Base-by-base conservation (phyloP, 225 moss, liverwort and hornwort species). In the Antitrichia curtipendula region DNA sequence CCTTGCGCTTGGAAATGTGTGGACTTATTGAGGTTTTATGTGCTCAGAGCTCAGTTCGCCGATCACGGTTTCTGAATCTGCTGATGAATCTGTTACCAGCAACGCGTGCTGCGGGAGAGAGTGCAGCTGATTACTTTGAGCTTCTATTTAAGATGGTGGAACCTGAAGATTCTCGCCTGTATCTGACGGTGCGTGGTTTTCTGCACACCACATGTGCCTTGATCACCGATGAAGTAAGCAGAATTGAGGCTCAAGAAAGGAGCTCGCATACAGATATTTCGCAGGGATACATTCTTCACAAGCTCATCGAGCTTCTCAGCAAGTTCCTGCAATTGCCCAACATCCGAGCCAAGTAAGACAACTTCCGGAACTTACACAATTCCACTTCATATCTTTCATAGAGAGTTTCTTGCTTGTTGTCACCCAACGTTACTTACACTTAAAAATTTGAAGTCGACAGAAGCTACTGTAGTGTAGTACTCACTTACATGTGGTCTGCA, bases 71-170 rank as follows among this genome's bases (percentile, higher is more conserved):
- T 89, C 90, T 99, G 88, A 97, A 97, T 86, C 92, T 99, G 57
- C 90, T 99, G 27, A 97, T 99, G 99, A 95, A 94, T 88, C 89
- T 99, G 88, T 89, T 99, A 58, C 93, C 99, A 82, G 97, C 97
- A 83, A 99, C 99, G 20, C 92, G 96, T 81, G 96, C 91, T 86
- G 97, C 95, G 29, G 99, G 99, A 76, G 99, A 99, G 90, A 99
- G 96, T 92, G 96, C 99, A 78, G 96, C 96, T 59, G 99, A 99
- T 90, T 99, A 99, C 86, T 99, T 99, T 89, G 99, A 99, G 90
- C 99, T 99, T 40, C 91, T 99, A 23, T 97, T 96, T 92, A 99
- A 97, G 90, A 99, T 99, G 99, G 96, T 99, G 82, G 99, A 99
- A 89, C 91, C 95, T 72, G 99, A 99, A 91, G 99, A 99, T 80